Conservation (phyloP, 768 basidiomycete species). For the Pisolithus marmoratus region DNA sequence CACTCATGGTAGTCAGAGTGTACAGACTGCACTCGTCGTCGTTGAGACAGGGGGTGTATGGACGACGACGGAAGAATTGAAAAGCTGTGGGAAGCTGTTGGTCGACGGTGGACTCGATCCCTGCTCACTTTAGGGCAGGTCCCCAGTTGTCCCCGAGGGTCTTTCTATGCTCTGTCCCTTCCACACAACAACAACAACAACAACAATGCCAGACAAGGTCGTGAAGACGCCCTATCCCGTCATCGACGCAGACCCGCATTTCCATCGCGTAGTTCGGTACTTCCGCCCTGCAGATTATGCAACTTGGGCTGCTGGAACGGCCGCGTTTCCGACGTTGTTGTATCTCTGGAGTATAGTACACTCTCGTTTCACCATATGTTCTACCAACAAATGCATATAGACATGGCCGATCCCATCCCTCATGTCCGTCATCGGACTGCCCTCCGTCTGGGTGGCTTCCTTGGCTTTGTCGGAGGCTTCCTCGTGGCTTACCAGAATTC, state of each 20-base stretch:
- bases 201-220: conserved; percentile 39
- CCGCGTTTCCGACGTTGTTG: conserved; percentile 73
- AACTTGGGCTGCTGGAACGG: conserved; percentile 75
- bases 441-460: conserved; percentile 55
- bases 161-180: neutral
- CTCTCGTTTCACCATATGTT: neutral
- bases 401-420: conserved; percentile 40
- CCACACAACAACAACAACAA: neutral
- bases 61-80: conserved; percentile 10
- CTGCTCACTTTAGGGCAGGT: conserved; percentile 28
- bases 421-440: conserved; percentile 34
- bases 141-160: conserved; percentile 7
- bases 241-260: conserved; percentile 93
- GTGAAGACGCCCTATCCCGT: conserved; percentile 74
- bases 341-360: conserved; percentile 72
- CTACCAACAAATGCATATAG: conserved; percentile 23
- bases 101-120: conserved; percentile 14
- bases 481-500: conserved; percentile 89
- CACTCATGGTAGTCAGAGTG: conserved; percentile 43
- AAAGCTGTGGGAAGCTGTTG: no score
- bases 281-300: conserved; percentile 86
- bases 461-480: conserved; percentile 91
- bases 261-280: conserved; percentile 80
- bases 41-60: neutral
- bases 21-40: conserved; percentile 10